Percentiles rank a stretch among this genome's conserved stretches.
phyloP scores from a whole-genome alignment of 495 filamentous ascomycete species.

The Penicillium salamii region DNA sequence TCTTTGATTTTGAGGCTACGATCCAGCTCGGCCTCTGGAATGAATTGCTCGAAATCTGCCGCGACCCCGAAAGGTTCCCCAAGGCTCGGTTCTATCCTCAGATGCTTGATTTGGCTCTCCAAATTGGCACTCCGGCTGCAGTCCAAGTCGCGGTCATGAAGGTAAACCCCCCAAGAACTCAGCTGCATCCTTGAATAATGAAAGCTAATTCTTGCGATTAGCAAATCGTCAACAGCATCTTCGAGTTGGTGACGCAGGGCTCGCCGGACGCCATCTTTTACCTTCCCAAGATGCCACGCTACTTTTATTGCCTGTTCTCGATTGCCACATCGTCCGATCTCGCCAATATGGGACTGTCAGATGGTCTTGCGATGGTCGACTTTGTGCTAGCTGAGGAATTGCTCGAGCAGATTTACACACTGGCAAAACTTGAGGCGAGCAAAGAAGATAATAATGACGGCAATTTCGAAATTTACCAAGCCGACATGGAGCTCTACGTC shows the following conservation, averaged over 20 bases:
- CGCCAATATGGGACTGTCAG: background rate
- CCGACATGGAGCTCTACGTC: background rate
- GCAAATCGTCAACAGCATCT: background rate
- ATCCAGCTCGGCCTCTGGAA: background rate
- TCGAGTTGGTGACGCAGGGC: no score
- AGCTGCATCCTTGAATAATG: background rate
- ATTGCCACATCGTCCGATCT: background rate
- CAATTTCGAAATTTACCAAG: background rate
- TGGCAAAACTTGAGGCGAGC: conserved; percentile 38
- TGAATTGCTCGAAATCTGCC: background rate
- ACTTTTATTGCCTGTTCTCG: conserved; percentile 2
- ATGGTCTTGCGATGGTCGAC: background rate
- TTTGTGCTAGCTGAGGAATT: conserved; percentile 21
- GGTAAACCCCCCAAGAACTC: background rate
- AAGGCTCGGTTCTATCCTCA: background rate
- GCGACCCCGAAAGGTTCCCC: background rate
- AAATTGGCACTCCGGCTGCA: background rate
- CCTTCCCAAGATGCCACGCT: background rate
- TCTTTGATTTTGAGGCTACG: background rate
- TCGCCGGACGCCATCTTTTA: background rate
- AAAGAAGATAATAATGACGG: no score
- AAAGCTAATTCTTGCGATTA: background rate
- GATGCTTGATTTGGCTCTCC: background rate
- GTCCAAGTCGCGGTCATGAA: background rate
- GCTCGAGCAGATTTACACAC: conserved; percentile 49